Percentiles rank a stretch among this genome's conserved stretches.
Evolutionary conservation across 1,284 basidiomycete genomes (phyloP).

Genomic region (Melampsora abietis-canadensis): DNA sequence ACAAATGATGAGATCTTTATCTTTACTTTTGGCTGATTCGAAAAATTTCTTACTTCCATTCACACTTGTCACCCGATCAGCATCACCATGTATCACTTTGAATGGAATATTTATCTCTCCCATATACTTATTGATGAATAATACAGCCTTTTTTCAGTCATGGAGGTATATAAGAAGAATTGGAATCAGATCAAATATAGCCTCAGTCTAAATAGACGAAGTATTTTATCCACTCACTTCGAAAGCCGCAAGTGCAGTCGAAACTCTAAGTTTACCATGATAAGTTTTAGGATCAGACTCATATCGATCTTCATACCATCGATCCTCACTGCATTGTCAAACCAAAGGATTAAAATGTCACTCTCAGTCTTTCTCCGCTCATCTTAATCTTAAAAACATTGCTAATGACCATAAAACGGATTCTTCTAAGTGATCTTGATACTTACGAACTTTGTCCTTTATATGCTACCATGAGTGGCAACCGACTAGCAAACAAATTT

Average conservation of each 20-base stretch:
- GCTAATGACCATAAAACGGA: too few relatives aligned
- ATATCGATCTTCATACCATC: conserved; percentile 21
- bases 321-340: conserved; percentile 26
- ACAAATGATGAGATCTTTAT: conserved; percentile 34
- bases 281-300: conserved; percentile 46
- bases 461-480: conserved; percentile 19
- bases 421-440: too few relatives aligned
- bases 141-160: conserved; percentile 26
- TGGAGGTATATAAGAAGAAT: too few relatives aligned
- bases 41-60: conserved; percentile 19
- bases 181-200: too few relatives aligned
- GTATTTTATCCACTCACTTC: conserved; percentile 23
- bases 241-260: conserved; percentile 50
- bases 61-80: conserved; percentile 36
- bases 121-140: conserved; percentile 26
- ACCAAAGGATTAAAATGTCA: too few relatives aligned
- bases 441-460: conserved; percentile 37
- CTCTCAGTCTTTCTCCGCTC: too few relatives aligned
- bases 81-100: conserved; percentile 48
- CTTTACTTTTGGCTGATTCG: conserved; percentile 3
- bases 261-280: conserved; percentile 49
- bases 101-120: conserved; percentile 48
- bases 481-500: conserved; percentile 13
- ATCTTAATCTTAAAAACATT: too few relatives aligned
- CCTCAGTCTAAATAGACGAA: too few relatives aligned